A percentile compares a stretch with the other conserved stretches of the same genome.
These are phyloP conservation scores for Metarhizium rileyi DNA, from an alignment of 2,329 filamentous ascomycete genomes.

Conservation along the genomic window DNA sequence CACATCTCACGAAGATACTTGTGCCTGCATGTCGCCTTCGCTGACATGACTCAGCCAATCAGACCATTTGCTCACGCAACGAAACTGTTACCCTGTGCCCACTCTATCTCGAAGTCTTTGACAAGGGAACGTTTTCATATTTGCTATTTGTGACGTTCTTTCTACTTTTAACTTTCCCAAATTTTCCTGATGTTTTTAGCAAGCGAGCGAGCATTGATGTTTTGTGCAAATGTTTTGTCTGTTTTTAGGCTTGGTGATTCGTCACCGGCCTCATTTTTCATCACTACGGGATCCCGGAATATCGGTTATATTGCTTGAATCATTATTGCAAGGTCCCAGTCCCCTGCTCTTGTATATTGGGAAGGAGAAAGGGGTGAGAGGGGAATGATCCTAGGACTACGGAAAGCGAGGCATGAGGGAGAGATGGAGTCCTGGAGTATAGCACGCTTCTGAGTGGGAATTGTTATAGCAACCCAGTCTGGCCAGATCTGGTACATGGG, in stretches of 20 bases:
- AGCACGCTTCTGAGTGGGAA: background rate
- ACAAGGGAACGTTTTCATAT: background rate
- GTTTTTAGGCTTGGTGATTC: background rate
- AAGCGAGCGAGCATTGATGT: constrained; percentile 7
- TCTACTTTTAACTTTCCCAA: background rate
- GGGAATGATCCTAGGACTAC: no score
- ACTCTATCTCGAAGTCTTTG: background rate
- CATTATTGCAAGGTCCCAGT: constrained; percentile 1
- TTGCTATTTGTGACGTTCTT: background rate
- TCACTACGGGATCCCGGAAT: background rate
- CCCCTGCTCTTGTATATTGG: constrained; percentile 5
- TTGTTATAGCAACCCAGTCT: background rate
- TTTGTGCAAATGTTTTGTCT: background rate
- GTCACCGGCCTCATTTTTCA: background rate
- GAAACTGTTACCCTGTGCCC: background rate
- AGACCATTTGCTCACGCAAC: constrained; percentile 7
- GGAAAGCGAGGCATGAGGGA: background rate
- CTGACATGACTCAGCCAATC: constrained; percentile 1
- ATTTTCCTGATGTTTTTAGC: background rate
- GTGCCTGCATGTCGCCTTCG: background rate
- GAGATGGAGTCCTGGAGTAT: background rate
- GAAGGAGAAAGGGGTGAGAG: background rate
- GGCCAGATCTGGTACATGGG: background rate
- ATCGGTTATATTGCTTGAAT: background rate
- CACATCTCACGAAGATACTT: background rate